A percentile compares a stretch with the other conserved stretches of the same genome.
Conservation (phyloP, 371 early-diverging fungal genomes). For the Rhizopus sp. region DNA sequence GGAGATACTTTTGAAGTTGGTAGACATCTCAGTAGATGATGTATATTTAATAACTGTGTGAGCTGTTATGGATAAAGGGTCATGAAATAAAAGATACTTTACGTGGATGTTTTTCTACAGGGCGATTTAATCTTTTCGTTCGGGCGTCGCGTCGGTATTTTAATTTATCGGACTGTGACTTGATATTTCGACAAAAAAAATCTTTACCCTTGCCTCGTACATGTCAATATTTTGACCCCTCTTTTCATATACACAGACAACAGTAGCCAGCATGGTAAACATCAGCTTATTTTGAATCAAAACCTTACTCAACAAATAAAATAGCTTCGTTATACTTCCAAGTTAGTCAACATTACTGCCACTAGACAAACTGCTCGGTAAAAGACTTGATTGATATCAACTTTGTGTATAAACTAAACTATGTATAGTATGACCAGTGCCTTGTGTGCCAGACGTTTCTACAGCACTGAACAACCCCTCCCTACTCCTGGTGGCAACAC, state of each 20-base stretch:
- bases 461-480: constrained; percentile 47
- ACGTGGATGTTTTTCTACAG: too few relatives aligned
- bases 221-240: constrained; percentile 2
- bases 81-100: too few relatives aligned
- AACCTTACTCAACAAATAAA: not conserved
- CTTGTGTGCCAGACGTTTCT: constrained; percentile 42
- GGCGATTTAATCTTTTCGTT: too few relatives aligned
- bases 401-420: constrained; percentile 3
- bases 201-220: constrained; percentile 8
- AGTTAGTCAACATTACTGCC: constrained; percentile 36
- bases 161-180: not conserved
- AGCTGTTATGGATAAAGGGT: too few relatives aligned
- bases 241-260: not conserved
- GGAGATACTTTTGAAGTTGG: too few relatives aligned
- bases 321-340: constrained; percentile 49
- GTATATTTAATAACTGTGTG: too few relatives aligned
- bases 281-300: not conserved
- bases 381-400: constrained; percentile 2
- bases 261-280: constrained; percentile 4
- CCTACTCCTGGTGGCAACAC: constrained; percentile 63
- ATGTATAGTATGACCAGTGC: constrained; percentile 28
- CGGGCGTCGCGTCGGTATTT: not conserved
- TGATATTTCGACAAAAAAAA: constrained; percentile 7
- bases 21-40: too few relatives aligned
- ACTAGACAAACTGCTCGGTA: constrained; percentile 47